Conservation (phyloP, 2,329 filamentous ascomycete species). For the Madurella fahalii region DNA sequence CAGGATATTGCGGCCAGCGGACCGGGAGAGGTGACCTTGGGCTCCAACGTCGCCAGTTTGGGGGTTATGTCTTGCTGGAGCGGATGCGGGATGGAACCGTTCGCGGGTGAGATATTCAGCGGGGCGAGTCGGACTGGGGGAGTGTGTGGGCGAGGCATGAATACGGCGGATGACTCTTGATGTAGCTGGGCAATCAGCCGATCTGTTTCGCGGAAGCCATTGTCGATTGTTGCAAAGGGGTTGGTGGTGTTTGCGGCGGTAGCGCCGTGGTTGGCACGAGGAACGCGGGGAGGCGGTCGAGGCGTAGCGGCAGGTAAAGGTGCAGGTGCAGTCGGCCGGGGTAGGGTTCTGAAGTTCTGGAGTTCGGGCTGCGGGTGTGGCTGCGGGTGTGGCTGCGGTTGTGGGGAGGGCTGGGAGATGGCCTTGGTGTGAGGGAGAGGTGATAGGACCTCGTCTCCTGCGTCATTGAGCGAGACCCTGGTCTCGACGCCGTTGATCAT, state of each 20-base stretch:
- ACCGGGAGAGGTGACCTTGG: constrained; percentile 20
- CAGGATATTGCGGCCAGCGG: constrained; percentile 16
- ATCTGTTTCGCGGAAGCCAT: constrained; percentile 22
- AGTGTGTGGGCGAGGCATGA: background rate
- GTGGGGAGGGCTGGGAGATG: background rate
- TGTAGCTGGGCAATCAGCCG: constrained; percentile 18
- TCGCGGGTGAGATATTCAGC: background rate
- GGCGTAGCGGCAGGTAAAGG: no score
- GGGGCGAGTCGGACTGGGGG: background rate
- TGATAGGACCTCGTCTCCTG: background rate
- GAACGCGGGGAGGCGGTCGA: background rate
- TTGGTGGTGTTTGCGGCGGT: background rate
- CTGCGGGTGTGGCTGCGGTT: background rate
- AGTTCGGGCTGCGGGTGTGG: background rate
- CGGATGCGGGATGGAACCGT: background rate
- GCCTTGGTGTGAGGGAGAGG: constrained; percentile 6
- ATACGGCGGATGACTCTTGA: background rate
- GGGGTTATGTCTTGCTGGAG: background rate
- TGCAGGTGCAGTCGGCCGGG: background rate
- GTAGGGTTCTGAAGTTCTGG: background rate
- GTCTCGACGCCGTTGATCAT: constrained; percentile 38
- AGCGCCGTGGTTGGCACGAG: background rate
- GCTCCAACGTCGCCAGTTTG: constrained; percentile 17
- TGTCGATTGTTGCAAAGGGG: constrained; percentile 1
- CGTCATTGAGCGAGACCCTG: constrained; percentile 16